These are phyloP conservation scores for Tephrocybe sp. DNA, from an alignment of 768 basidiomycete genomes.

Conservation along the genomic window DNA sequence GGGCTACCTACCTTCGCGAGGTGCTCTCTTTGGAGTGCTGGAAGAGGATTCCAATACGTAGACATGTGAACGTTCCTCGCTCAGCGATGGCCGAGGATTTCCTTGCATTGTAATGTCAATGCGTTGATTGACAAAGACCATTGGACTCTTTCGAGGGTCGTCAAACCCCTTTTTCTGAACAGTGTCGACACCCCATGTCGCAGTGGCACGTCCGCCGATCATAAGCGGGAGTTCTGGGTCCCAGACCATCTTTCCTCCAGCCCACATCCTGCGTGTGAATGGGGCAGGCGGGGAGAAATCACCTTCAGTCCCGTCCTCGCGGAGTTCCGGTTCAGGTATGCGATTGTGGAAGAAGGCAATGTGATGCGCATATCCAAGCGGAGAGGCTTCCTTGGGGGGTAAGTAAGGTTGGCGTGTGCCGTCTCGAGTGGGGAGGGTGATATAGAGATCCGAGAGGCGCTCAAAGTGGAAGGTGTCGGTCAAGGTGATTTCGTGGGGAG, in stretches of 20 bases:
- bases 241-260: slow-evolving; percentile 68
- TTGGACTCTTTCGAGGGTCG: slow-evolving; percentile 46
- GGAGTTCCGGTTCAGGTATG: slow-evolving; percentile 52
- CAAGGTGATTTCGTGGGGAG: slow-evolving; percentile 43
- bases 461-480: slow-evolving; percentile 51
- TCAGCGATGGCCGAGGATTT: slow-evolving; percentile 42
- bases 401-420: slow-evolving; percentile 44
- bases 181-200: slow-evolving; percentile 44
- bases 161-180: slow-evolving; percentile 69
- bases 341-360: slow-evolving; percentile 73
- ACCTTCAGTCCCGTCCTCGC: slow-evolving; percentile 69
- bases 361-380: slow-evolving; percentile 63
- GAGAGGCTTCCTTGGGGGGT: slow-evolving; percentile 37
- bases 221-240: slow-evolving; percentile 43
- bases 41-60: slow-evolving; percentile 40
- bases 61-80: slow-evolving; percentile 69
- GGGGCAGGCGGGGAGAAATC: slow-evolving; percentile 72
- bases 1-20: slow-evolving; percentile 42
- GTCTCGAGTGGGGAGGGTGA: slow-evolving; percentile 73
- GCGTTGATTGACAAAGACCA: slow-evolving; percentile 72
- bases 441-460: slow-evolving; percentile 61
- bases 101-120: slow-evolving; percentile 51
- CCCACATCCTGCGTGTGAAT: slow-evolving; percentile 82
- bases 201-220: slow-evolving; percentile 51
- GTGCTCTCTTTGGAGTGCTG: slow-evolving; percentile 22